Evolutionary conservation across 176 grass and related monocot species (phyloP).

Genomic region (Oryza glaberrima): DNA sequence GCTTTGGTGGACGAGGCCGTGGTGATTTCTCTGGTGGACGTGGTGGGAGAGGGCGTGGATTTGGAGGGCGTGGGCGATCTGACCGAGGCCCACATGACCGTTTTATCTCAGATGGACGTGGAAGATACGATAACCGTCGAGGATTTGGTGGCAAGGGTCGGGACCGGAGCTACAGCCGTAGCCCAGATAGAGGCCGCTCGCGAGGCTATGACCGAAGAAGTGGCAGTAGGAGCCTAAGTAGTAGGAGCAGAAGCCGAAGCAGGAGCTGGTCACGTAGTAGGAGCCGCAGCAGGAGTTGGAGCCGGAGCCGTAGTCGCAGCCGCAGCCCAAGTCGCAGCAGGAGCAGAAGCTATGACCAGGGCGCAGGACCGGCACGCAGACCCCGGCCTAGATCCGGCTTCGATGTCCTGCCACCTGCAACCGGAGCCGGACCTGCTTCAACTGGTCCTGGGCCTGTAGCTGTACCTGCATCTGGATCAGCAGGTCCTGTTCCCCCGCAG

Average conservation of each 20-base stretch:
- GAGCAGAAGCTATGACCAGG: slow-evolving; percentile 61
- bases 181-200: slow-evolving; percentile 62
- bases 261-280: slow-evolving; percentile 67
- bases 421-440: slow-evolving; percentile 39
- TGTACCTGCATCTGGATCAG: slow-evolving; percentile 25
- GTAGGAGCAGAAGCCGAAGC: slow-evolving; percentile 65
- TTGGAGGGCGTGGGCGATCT: slow-evolving; percentile 66
- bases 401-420: slow-evolving; percentile 56
- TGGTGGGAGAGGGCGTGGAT: slow-evolving; percentile 69
- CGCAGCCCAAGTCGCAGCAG: slow-evolving; percentile 55
- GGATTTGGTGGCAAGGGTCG: slow-evolving; percentile 61
- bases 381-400: slow-evolving; percentile 64
- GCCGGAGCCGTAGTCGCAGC: slow-evolving; percentile 48
- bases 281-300: slow-evolving; percentile 68
- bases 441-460: not conserved
- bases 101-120: slow-evolving; percentile 66
- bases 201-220: slow-evolving; percentile 69
- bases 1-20: slow-evolving; percentile 62
- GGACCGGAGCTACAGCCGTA: slow-evolving; percentile 77
- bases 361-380: slow-evolving; percentile 41
- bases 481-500: not conserved
- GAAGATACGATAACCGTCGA: slow-evolving; percentile 62
- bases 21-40: slow-evolving; percentile 70
- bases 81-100: slow-evolving; percentile 73
- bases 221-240: slow-evolving; percentile 52